Conservation (phyloP, 2,329 filamentous ascomycete genomes). For the Exophiala xenobiotica region DNA sequence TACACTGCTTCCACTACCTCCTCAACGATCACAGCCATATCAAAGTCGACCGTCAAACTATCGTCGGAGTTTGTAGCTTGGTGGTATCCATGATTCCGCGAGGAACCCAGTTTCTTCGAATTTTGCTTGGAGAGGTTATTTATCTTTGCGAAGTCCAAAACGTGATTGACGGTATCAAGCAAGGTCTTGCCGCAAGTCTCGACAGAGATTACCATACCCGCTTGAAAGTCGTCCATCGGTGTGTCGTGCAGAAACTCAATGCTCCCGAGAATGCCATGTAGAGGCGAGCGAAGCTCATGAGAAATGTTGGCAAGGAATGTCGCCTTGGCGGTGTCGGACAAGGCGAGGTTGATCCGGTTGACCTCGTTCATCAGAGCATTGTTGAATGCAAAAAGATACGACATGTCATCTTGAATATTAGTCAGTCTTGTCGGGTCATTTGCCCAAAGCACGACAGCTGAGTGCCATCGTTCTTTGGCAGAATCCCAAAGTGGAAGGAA, state of each 20-base stretch:
- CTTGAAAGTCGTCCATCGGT: conserved; percentile 41
- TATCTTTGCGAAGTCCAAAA: conserved; percentile 55
- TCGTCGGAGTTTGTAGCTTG: conserved; percentile 21
- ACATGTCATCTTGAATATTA: conserved; percentile 39
- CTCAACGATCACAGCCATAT: conserved; percentile 33
- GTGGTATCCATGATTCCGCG: neutral
- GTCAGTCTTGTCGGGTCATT: conserved; percentile 35
- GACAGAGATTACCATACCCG: conserved; percentile 41
- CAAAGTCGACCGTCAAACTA: conserved; percentile 35
- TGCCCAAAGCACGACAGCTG: conserved; percentile 47
- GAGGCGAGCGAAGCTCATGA: conserved; percentile 45
- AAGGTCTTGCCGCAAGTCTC: conserved; percentile 44
- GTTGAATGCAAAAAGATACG: conserved; percentile 43
- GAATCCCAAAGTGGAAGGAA: conserved; percentile 55
- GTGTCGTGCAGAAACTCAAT: conserved; percentile 44
- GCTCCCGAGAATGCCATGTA: conserved; percentile 45
- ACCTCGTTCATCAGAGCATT: conserved; percentile 46
- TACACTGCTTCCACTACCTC: conserved; percentile 55
- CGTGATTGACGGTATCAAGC: conserved; percentile 46
- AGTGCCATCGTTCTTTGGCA: conserved; percentile 48
- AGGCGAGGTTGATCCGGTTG: conserved; percentile 43
- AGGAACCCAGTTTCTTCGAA: conserved; percentile 4
- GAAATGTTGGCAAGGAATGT: conserved; percentile 47
- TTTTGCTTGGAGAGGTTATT: conserved; percentile 37
- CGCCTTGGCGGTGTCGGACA: conserved; percentile 45